Evolutionary conservation across 208 protist species (phyloP).

Genomic region (Trypanosoma melophagium): DNA sequence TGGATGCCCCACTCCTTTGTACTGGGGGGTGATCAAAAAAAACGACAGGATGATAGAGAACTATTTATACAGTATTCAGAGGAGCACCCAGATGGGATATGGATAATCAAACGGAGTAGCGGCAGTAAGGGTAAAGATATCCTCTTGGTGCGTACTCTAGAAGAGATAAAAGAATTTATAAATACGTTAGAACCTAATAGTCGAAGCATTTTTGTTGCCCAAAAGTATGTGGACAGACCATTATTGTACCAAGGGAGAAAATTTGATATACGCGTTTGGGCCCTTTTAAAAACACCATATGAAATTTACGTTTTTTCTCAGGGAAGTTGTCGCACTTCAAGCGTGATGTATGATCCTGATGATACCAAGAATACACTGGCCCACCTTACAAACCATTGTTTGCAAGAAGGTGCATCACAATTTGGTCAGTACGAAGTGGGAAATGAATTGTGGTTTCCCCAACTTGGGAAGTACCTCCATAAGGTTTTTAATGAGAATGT

Average conservation of each 20-base stretch:
- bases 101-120: conserved; percentile 88
- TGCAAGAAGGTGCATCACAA: conserved; percentile 52
- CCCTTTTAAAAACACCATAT: conserved; percentile 51
- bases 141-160: conserved; percentile 35
- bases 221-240: conserved; percentile 85
- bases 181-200: conserved; percentile 29
- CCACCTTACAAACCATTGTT: conserved; percentile 92
- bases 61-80: conserved; percentile 39
- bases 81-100: conserved; percentile 38
- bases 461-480: conserved; percentile 56
- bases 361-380: conserved; percentile 44
- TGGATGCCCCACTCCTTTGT: conserved; percentile 85
- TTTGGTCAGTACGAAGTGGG: conserved; percentile 79
- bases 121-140: conserved; percentile 83
- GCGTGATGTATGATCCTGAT: conserved; percentile 49
- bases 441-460: conserved; percentile 88
- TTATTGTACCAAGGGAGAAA: conserved; percentile 75
- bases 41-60: conserved; percentile 52
- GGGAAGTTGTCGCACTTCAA: conserved; percentile 82
- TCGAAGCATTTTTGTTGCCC: conserved; percentile 64
- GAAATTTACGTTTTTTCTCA: conserved; percentile 82
- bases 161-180: conserved; percentile 46
- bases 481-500: conserved; percentile 41
- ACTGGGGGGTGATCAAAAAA: conserved; percentile 58
- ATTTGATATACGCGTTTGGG: conserved; percentile 91